A percentile compares a stretch with the other conserved stretches of the same genome.
phyloP scores from a whole-genome alignment of 176 grass and related monocot species.

The Musa acuminata region DNA sequence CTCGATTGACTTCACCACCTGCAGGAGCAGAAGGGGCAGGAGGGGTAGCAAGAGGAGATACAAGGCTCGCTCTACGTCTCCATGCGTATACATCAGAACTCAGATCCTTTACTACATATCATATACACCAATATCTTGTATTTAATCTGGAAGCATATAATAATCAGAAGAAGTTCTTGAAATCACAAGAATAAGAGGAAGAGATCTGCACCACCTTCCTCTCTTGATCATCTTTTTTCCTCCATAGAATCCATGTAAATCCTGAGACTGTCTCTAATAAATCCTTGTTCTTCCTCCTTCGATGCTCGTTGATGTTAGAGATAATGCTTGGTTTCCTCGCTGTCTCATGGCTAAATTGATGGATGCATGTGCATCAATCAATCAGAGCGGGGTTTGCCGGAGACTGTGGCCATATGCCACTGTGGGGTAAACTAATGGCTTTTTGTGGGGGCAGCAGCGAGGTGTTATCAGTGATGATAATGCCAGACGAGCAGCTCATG shows the following conservation, averaged over 20 bases:
- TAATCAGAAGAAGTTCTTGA: neutral
- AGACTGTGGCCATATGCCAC: neutral
- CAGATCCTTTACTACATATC: neutral
- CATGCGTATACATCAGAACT: neutral
- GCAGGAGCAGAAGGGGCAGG: neutral
- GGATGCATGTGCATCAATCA: neutral
- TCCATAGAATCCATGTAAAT: neutral
- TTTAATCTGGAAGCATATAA: too few species aligned
- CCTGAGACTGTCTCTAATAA: neutral
- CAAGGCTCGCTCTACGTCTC: neutral
- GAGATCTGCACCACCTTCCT: neutral
- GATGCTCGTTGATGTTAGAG: neutral
- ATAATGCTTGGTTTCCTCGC: too few species aligned
- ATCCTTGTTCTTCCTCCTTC: neutral
- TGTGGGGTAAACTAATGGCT: neutral
- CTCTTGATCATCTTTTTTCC: neutral
- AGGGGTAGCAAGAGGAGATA: neutral
- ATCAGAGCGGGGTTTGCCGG: neutral
- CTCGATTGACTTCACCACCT: neutral
- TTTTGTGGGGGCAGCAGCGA: too few species aligned
- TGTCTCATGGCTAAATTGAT: neutral
- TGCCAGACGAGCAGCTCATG: too few species aligned
- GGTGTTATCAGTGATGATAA: too few species aligned
- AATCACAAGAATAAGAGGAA: slow-evolving; percentile 2
- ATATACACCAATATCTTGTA: neutral